Evolutionary conservation across 768 basidiomycete species (phyloP).

Genomic region (Phlegmacium glaucopus): DNA sequence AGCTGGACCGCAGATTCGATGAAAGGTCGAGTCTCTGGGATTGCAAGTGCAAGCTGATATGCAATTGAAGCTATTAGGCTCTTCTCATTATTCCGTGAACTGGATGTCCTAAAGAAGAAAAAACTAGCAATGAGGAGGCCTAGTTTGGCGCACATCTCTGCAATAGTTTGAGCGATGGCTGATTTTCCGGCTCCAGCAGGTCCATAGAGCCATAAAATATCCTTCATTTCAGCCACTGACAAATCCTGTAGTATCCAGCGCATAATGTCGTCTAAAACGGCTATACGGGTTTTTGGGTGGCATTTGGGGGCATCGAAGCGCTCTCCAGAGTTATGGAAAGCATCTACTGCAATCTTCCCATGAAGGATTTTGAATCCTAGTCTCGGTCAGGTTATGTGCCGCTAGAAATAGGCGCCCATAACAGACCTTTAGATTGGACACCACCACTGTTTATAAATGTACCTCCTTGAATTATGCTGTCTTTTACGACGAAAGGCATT

Average conservation of each 20-base stretch:
- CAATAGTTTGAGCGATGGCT: conserved; percentile 8
- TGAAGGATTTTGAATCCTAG: no score
- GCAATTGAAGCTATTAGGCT: conserved; percentile 28
- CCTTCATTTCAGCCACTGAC: not conserved
- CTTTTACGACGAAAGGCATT: no score
- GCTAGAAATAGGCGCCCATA: no score
- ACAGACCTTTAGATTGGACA: no score
- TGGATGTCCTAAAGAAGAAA: conserved; percentile 20
- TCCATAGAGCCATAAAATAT: conserved; percentile 9
- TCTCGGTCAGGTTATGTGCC: no score
- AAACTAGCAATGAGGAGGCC: no score
- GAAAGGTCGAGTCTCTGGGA: conserved; percentile 1
- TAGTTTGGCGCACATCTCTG: no score
- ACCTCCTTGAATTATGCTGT: no score
- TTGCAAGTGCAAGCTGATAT: conserved; percentile 20
- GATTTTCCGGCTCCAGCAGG: conserved; percentile 14
- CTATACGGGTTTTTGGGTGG: not conserved
- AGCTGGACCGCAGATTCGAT: conserved; percentile 8
- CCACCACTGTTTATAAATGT: no score
- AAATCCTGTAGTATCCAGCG: not conserved
- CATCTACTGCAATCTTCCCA: not conserved
- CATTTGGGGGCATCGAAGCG: not conserved
- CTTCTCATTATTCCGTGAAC: conserved; percentile 17
- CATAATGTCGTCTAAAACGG: not conserved
- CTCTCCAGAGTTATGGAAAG: not conserved